Base-by-base conservation (phyloP, 1,139 yeast genomes). In the Taphrina wiesneri region DNA sequence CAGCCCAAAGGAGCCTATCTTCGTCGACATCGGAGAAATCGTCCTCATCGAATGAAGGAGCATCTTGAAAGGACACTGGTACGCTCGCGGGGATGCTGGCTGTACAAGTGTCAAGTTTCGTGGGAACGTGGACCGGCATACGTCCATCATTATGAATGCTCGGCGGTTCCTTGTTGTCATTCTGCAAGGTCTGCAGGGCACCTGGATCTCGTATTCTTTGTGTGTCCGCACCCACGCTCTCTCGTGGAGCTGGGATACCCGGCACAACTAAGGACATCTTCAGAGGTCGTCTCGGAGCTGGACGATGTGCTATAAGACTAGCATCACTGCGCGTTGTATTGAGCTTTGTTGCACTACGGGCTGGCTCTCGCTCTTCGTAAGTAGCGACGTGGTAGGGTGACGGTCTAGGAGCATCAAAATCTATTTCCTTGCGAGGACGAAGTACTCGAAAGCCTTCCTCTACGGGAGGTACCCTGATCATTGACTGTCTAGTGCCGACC, bases 341-440 rank as follows among this genome's bases (percentile, higher is more conserved):
- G 7, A 28, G 28, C 49, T 11, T n/a, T n/a, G 28, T n/a, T 9
- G 28, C 7, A 7, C 17, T n/a, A 2, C 43, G 43, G 17, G 3
- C 43, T 39, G 43, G 7, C 4, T n/a, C 17, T 39, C 19, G 43
- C 7, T 19, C 28, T 21, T 45, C 49, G n/a, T 45, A 26, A n/a
- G 34, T 17, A 25, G 21, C 9, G 39, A 70, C 28, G 53, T 82
- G 85, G 72, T 83, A 87, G 0, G 96, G 96, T 0, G 96, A 86
- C 62, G 86, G 85, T 53, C 96, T 78, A 65, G 92, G 80, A 72
- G 89, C 86, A 72, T 90, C 95, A 74, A 90, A 89, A 76, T 90
- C 91, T 67, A 90, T 88, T 73, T 88, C 95, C 32, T 41, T 39
- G 39, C 46, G 83, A 28, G 56, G 69, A 30, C 52, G 41, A 23